Conservation (phyloP, 2,329 filamentous ascomycete genomes). For the Neopestalotiopsis clavispora region DNA sequence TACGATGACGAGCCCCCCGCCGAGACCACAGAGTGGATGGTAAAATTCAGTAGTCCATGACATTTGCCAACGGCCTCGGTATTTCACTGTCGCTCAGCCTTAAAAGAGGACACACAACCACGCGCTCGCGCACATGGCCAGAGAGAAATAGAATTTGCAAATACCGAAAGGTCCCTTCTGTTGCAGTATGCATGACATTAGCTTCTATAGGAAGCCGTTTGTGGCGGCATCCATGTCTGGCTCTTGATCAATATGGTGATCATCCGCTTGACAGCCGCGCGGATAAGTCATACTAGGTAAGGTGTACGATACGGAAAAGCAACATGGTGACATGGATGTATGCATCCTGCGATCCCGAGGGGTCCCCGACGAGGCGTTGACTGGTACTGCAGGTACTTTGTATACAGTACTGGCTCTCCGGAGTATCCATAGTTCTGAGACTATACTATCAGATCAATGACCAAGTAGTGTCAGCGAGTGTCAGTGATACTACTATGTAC, state of each 20-base stretch:
- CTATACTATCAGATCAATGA: no score
- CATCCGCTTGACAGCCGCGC: neutral
- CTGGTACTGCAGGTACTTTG: no score
- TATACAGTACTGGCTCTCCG: no score
- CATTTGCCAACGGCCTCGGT: neutral
- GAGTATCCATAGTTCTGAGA: no score
- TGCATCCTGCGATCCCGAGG: no score
- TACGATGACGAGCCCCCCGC: no score
- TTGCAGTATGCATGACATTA: conserved; percentile 3
- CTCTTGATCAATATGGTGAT: neutral
- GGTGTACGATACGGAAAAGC: no score
- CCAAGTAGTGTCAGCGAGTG: no score
- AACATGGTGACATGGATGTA: no score
- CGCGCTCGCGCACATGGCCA: neutral
- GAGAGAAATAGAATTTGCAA: neutral
- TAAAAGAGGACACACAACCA: neutral
- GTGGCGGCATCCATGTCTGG: neutral
- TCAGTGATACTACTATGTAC: no score
- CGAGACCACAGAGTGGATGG: no score
- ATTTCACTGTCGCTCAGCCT: neutral
- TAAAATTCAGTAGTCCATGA: neutral
- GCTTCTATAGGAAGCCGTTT: neutral
- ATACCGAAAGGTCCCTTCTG: neutral
- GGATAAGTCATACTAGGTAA: neutral
- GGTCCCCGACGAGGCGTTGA: no score